Evolutionary conservation across 2,329 filamentous ascomycete genomes (phyloP).

Genomic region (Aspergillus sergii): DNA sequence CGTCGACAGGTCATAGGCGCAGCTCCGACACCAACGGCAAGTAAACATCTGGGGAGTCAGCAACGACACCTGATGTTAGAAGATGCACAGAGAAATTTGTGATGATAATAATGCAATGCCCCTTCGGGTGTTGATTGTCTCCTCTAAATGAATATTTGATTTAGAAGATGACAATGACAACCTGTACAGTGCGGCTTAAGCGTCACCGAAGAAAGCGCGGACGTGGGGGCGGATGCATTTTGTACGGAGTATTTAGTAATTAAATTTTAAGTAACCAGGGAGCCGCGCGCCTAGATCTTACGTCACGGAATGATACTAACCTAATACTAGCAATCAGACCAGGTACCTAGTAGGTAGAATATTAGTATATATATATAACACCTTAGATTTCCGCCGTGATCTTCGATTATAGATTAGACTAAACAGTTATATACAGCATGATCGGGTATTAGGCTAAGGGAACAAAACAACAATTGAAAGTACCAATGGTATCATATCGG

Average conservation of each 20-base stretch:
- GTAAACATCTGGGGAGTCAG: slow-evolving; percentile 19
- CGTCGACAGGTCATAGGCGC: slow-evolving; percentile 20
- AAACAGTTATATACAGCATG: slow-evolving; percentile 21
- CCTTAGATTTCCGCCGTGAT: background rate
- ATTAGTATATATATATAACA: background rate
- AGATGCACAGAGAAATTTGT: background rate
- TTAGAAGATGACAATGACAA: background rate
- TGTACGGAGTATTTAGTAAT: background rate
- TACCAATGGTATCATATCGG: slow-evolving; percentile 24
- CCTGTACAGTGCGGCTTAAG: background rate
- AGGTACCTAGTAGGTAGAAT: too few relatives aligned
- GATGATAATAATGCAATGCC: background rate
- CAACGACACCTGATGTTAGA: background rate
- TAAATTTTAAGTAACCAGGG: background rate
- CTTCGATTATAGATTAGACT: slow-evolving; percentile 25
- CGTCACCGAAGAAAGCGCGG: background rate
- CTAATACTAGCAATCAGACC: too few relatives aligned
- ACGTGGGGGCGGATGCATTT: background rate
- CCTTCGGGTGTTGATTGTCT: background rate
- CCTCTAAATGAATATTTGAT: background rate
- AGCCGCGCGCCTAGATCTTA: slow-evolving; percentile 7
- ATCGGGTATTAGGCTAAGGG: slow-evolving; percentile 22
- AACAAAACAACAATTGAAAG: slow-evolving; percentile 8
- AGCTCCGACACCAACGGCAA: slow-evolving; percentile 14
- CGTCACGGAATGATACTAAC: slow-evolving; percentile 3